Conservation (phyloP, 345 rosid species). For the Pseudoturritis turrita region DNA sequence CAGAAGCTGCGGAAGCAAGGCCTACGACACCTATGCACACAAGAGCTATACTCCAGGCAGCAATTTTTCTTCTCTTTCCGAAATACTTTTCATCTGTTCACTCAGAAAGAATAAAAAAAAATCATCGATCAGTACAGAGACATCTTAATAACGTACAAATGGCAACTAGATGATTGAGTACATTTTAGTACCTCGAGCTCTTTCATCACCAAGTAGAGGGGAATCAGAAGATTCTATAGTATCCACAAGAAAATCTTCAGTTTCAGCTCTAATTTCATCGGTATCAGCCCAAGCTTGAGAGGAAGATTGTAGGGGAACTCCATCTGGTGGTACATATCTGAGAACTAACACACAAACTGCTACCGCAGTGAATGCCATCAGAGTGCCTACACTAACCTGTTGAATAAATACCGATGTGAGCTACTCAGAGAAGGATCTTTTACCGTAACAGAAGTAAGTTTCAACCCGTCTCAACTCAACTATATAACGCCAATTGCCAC, state of each 20-base stretch:
- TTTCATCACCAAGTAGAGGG: conserved; percentile 37
- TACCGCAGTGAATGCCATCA: conserved; percentile 66
- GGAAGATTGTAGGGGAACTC: conserved; percentile 45
- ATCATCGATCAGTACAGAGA: neutral
- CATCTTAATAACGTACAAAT: conserved; percentile 1
- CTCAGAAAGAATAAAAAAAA: neutral
- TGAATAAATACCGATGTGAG: conserved; percentile 6
- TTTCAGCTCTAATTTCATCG: conserved; percentile 24
- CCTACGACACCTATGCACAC: conserved; percentile 49
- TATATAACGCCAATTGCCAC: neutral
- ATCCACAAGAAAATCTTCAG: conserved; percentile 20
- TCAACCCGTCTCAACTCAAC: neutral
- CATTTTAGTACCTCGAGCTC: conserved; percentile 38
- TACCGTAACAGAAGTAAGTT: neutral
- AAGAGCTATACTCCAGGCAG: conserved; percentile 53
- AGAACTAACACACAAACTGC: conserved; percentile 60
- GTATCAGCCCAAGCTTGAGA: conserved; percentile 31
- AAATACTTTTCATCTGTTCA: conserved; percentile 38
- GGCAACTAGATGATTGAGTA: neutral
- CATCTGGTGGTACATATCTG: conserved; percentile 62
- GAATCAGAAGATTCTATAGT: conserved; percentile 27
- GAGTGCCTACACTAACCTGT: conserved; percentile 74
- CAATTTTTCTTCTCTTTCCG: conserved; percentile 48
- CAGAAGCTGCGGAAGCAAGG: conserved; percentile 52
- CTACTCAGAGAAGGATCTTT: conserved; percentile 4